Conservation (phyloP, 805 yeast species). For the Starmerella apis region DNA sequence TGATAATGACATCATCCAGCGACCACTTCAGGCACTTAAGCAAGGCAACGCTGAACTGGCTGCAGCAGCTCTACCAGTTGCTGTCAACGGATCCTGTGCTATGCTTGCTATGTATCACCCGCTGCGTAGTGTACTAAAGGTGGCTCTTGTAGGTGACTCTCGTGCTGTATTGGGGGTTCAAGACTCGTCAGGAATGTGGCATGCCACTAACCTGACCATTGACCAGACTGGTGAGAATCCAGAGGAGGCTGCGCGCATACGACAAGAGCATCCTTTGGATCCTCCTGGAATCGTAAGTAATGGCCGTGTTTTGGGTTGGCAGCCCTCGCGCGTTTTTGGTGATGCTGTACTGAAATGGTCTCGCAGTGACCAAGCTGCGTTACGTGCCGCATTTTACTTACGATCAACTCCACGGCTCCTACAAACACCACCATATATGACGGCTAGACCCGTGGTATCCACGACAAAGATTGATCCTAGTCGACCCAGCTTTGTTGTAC, state of each 20-base stretch:
- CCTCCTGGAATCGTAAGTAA: conserved; percentile 37
- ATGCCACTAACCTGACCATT: conserved; percentile 69
- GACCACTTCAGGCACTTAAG: conserved; percentile 54
- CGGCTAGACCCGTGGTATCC: conserved; percentile 87
- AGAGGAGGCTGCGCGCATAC: conserved; percentile 69
- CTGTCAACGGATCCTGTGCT: conserved; percentile 67
- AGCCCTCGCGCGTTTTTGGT: conserved; percentile 94
- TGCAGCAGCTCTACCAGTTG: conserved; percentile 70
- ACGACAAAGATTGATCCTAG: conserved; percentile 62
- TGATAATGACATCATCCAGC: conserved; percentile 74
- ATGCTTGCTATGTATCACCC: conserved; percentile 77
- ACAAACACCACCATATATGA: conserved; percentile 87
- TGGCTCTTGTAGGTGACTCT: conserved; percentile 94
- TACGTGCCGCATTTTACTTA: conserved; percentile 68
- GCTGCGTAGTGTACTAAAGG: conserved; percentile 53
- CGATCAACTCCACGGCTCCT: conserved; percentile 53
- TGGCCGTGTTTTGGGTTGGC: conserved; percentile 87
- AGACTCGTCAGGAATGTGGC: conserved; percentile 59
- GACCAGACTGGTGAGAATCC: conserved; percentile 92
- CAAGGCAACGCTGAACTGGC: conserved; percentile 54
- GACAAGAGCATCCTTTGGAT: conserved; percentile 83
- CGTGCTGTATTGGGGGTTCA: conserved; percentile 73
- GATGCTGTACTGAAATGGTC: conserved; percentile 87
- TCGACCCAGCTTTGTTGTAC: conserved; percentile 70
- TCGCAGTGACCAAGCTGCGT: conserved; percentile 53